These are phyloP conservation scores for Fusarium sp. DNA, from an alignment of 2,329 filamentous ascomycete species.

Conservation along the genomic window DNA sequence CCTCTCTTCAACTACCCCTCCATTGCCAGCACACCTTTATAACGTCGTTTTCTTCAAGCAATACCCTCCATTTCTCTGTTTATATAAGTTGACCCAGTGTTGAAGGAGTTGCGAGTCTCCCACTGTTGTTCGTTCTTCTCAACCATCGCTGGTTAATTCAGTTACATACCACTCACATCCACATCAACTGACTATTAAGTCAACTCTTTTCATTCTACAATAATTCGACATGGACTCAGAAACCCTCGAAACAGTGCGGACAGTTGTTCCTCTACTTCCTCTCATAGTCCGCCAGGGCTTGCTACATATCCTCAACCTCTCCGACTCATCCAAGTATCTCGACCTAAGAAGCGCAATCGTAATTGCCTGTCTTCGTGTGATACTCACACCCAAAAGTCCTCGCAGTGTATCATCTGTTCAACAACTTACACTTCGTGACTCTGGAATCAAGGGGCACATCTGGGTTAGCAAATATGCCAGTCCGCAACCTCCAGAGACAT, in stretches of 20 bases:
- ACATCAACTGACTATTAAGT: constrained; percentile 4
- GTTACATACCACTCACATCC: constrained; percentile 22
- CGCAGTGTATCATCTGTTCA: constrained; percentile 73
- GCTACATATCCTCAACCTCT: constrained; percentile 74
- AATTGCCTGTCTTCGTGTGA: constrained; percentile 77
- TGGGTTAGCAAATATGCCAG: constrained; percentile 83
- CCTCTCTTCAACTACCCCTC: constrained; percentile 7
- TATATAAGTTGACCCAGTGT: constrained; percentile 1
- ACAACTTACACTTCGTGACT: constrained; percentile 70
- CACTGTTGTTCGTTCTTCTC: neutral
- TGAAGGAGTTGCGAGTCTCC: neutral
- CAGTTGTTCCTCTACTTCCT: constrained; percentile 69
- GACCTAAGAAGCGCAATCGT: constrained; percentile 81
- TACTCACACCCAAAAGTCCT: constrained; percentile 64
- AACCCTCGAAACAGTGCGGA: constrained; percentile 39
- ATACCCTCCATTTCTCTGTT: neutral
- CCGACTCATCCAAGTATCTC: constrained; percentile 80
- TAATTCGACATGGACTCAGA: constrained; percentile 21
- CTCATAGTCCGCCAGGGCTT: constrained; percentile 72
- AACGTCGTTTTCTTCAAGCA: neutral
- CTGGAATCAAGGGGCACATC: constrained; percentile 79
- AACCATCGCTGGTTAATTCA: constrained; percentile 4
- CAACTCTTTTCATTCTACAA: neutral
- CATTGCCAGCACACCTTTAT: constrained; percentile 9
- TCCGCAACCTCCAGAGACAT: constrained; percentile 68